Conservation (phyloP, 805 yeast genomes). For the Blastobotrys mokoenaii region DNA sequence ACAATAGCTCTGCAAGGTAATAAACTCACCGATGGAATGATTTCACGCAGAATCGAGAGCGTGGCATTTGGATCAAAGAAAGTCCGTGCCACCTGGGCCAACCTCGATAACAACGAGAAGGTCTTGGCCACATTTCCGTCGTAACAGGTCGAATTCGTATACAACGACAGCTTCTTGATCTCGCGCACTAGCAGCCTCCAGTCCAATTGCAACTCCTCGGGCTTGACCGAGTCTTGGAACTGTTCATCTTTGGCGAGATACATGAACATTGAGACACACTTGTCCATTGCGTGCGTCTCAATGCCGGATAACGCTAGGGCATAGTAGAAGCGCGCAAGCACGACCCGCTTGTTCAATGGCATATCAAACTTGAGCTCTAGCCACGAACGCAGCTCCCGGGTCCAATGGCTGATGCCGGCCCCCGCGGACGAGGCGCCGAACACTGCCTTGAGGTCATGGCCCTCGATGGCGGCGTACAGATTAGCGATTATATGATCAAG, state of each 20-base stretch:
- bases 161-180: conserved; percentile 21
- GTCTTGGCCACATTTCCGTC: conserved; percentile 15
- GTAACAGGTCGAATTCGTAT: conserved; percentile 13
- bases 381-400: conserved; percentile 75
- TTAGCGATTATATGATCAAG: conserved; percentile 73
- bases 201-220: conserved; percentile 38
- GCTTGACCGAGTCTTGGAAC: conserved; percentile 27
- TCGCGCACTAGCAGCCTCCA: conserved; percentile 41
- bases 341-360: conserved; percentile 56
- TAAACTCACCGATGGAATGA: conserved; percentile 22
- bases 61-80: conserved; percentile 18
- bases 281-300: conserved; percentile 50
- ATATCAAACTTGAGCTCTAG: conserved; percentile 68
- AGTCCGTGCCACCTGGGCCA: conserved; percentile 20
- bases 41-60: conserved; percentile 17
- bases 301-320: conserved; percentile 66
- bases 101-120: conserved; percentile 14
- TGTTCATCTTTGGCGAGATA: conserved; percentile 43
- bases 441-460: conserved; percentile 67
- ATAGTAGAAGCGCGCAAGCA: conserved; percentile 61
- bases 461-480: conserved; percentile 65
- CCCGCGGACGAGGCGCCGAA: conserved; percentile 46
- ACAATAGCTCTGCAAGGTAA: too few species aligned
- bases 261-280: conserved; percentile 56
- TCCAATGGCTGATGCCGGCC: conserved; percentile 73